These are phyloP conservation scores for Neoboletus magnificus DNA, from an alignment of 768 basidiomycete genomes.

Conservation along the genomic window DNA sequence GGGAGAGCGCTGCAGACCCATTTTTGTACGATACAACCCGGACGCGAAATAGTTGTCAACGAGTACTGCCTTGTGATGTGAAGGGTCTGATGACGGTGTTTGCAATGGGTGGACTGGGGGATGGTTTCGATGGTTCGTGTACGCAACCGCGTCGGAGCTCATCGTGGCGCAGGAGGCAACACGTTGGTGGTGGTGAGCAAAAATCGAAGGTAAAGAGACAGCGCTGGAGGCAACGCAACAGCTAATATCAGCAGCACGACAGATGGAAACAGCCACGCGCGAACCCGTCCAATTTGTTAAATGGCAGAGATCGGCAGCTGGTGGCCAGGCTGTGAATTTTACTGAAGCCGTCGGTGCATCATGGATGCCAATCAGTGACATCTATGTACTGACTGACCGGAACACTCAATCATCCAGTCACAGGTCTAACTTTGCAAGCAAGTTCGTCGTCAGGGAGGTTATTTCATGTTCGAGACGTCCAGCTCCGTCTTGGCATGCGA, in stretches of 20 bases:
- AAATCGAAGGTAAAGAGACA: not conserved
- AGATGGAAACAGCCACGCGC: not conserved
- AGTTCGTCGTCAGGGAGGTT: not conserved
- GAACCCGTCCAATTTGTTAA: not conserved
- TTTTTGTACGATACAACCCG: not conserved
- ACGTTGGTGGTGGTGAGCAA: not conserved
- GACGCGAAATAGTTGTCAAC: not conserved
- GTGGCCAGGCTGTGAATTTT: not conserved
- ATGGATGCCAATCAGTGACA: not conserved
- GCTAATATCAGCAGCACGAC: not conserved
- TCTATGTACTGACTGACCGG: not conserved
- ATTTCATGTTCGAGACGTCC: not conserved
- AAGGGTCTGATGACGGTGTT: conserved; percentile 28
- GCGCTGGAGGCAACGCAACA: no score
- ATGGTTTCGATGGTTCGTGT: not conserved
- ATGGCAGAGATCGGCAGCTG: not conserved
- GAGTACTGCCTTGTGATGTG: conserved; percentile 24
- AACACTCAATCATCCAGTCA: not conserved
- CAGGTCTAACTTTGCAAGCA: not conserved
- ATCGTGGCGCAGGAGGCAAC: no score
- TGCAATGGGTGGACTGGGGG: conserved; percentile 21
- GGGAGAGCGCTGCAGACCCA: not conserved
- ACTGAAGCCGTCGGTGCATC: no score
- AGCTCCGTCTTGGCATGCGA: not conserved
- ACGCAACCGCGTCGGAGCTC: not conserved